phyloP scores from a whole-genome alignment of 1,139 yeast species.

The Saccharomyces uvarum region DNA sequence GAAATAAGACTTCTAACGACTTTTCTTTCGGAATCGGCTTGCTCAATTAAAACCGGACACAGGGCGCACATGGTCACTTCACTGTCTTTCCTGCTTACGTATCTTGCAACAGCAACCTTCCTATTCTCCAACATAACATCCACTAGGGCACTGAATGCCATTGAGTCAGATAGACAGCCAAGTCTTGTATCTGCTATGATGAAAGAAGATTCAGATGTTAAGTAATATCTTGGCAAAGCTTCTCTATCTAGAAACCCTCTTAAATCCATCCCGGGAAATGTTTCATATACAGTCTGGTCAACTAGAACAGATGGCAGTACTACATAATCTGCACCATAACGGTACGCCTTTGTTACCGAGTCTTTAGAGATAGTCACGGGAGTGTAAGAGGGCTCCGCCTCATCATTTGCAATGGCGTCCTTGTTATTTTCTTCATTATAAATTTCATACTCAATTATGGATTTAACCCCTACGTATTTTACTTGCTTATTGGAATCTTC shows the following conservation, averaged over 20 bases:
- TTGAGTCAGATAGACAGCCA: slow-evolving; percentile 35
- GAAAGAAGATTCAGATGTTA: slow-evolving; percentile 51
- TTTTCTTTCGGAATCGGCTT: slow-evolving; percentile 13
- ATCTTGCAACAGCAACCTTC: slow-evolving; percentile 54
- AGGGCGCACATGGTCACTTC: slow-evolving; percentile 53
- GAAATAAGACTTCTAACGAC: slow-evolving; percentile 32
- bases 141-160: slow-evolving; percentile 48
- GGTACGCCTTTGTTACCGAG: slow-evolving; percentile 45
- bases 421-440: slow-evolving; percentile 26
- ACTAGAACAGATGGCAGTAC: slow-evolving; percentile 43
- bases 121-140: slow-evolving; percentile 45
- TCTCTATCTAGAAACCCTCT: slow-evolving; percentile 48
- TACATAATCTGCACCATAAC: slow-evolving; percentile 59
- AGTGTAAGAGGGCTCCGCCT: slow-evolving; percentile 17
- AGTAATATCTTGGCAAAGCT: slow-evolving; percentile 50
- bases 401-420: slow-evolving; percentile 14
- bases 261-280: slow-evolving; percentile 51
- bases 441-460: slow-evolving; percentile 29
- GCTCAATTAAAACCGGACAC: slow-evolving; percentile 41
- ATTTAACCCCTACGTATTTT: slow-evolving; percentile 23
- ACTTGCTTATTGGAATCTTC: slow-evolving; percentile 14
- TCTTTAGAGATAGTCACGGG: slow-evolving; percentile 29
- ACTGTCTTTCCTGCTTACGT: slow-evolving; percentile 42
- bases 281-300: slow-evolving; percentile 36
- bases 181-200: slow-evolving; percentile 41